Conservation (phyloP, 306 rosid genomes). For the Ziziphus jujuba region DNA sequence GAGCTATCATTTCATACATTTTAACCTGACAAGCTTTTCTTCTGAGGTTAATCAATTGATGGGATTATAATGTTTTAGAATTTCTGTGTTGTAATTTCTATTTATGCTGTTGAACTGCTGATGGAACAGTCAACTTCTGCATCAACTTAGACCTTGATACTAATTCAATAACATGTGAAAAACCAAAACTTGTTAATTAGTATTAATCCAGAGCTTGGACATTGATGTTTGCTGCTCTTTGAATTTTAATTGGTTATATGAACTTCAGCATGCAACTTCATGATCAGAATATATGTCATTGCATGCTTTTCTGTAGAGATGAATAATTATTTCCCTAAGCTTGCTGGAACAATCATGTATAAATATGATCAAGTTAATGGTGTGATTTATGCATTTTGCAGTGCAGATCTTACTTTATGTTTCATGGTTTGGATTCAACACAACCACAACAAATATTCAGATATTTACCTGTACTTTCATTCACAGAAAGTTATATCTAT, state of each 20-base stretch:
- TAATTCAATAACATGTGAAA: too few species aligned
- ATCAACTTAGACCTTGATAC: neutral
- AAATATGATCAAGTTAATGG: neutral
- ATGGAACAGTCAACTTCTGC: neutral
- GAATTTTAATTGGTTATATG: neutral
- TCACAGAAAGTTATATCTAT: slow-evolving; percentile 86
- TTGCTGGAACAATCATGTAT: neutral
- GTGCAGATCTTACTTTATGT: slow-evolving; percentile 98
- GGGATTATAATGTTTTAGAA: too few species aligned
- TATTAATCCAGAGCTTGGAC: too few species aligned
- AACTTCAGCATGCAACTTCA: neutral
- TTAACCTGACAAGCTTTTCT: too few species aligned
- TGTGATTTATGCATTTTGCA: slow-evolving; percentile 30
- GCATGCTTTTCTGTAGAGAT: neutral
- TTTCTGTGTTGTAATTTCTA: neutral
- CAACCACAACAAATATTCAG: slow-evolving; percentile 66
- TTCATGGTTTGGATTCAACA: slow-evolving; percentile 81
- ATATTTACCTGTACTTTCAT: slow-evolving; percentile 74
- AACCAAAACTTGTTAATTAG: too few species aligned
- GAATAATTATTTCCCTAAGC: neutral
- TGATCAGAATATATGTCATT: neutral
- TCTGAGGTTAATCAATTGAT: too few species aligned
- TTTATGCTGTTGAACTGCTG: neutral
- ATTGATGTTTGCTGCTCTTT: neutral
- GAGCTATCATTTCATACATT: too few species aligned